Evolutionary conservation across 768 basidiomycete species (phyloP), one percentile per base, ranked within the genome.

Genomic region (Dacryopinax spathularia): DNA sequence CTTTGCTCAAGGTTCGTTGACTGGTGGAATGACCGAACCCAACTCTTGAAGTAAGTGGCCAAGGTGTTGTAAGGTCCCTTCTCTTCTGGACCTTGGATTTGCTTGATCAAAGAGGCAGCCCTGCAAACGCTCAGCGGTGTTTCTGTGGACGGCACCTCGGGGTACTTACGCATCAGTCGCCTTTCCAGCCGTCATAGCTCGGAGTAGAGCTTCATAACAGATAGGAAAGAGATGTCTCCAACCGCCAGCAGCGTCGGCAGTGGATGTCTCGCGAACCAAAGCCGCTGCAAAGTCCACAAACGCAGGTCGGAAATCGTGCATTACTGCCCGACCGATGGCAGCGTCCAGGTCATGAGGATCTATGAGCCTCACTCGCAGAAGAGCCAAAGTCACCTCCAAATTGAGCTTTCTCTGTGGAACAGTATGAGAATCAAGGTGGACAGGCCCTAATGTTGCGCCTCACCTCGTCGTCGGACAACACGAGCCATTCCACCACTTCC

Each of bases 401-500:
- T 97, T 97, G 76, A 89, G 88, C 76, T 99, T 99, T 69, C 96
- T 91, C 91, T 94, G 69, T 7, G 60, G 64, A 67, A 66, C 34
- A 59, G 36, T 20, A 29, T 70, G 68, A 64, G 33, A 62, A 41
- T 48, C 68, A 36, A 68, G 29, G 62, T 1, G 65, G 29, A 36
- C 43, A 34, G 35, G 59, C 41, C 29, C 62, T 27, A 2, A 34
- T 18, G 22, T 37, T n/a, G 44, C 12, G 4, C 77, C 84, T 63
- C 63, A 93, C 92, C 77, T 94, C 90, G 71, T 99, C 96, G 71
- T 98, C 94, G 2, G 96, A 90, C 71, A 92, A 96, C 44, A 97
- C 77, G 59, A 99, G 78, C 96, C 96, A 99, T 1, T 89, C 89
- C 60, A 93, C 88, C 5, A 95, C 96, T 75, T 99, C 96, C 73